Conservation (phyloP, 2,329 filamentous ascomycete species). For the Fusarium coffeatum region DNA sequence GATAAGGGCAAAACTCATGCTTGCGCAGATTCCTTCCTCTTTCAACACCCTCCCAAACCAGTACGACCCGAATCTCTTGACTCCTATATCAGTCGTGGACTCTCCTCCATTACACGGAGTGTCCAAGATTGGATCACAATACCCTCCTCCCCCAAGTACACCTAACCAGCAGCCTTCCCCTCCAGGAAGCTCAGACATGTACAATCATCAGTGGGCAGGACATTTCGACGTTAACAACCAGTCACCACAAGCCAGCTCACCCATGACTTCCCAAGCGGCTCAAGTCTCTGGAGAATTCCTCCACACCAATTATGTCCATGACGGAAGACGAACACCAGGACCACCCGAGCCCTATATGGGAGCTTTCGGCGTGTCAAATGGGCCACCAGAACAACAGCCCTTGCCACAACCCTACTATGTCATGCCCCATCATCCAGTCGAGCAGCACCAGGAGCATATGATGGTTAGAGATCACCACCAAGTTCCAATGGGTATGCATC, state of each 20-base stretch:
- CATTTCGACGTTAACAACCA: constrained; percentile 57
- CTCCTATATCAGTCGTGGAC: constrained; percentile 62
- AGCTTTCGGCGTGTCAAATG: constrained; percentile 52
- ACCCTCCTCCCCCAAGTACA: constrained; percentile 53
- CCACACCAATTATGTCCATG: constrained; percentile 53
- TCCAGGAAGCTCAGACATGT: constrained; percentile 60
- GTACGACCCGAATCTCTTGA: constrained; percentile 60
- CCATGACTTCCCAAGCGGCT: constrained; percentile 57
- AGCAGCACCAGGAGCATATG: constrained; percentile 44
- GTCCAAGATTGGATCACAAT: constrained; percentile 56
- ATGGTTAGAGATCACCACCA: constrained; percentile 40
- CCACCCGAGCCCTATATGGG: constrained; percentile 54
- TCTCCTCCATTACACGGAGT: constrained; percentile 62
- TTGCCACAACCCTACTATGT: constrained; percentile 49
- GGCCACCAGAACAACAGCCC: constrained; percentile 41
- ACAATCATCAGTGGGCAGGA: constrained; percentile 53
- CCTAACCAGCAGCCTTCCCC: constrained; percentile 61
- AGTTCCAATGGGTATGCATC: constrained; percentile 43
- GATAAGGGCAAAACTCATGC: constrained; percentile 14
- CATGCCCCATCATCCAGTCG: constrained; percentile 40
- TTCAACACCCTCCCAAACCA: constrained; percentile 49
- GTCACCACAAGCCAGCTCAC: constrained; percentile 58
- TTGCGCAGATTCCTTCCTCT: constrained; percentile 43
- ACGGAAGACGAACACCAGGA: constrained; percentile 53
- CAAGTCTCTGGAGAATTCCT: constrained; percentile 52